Conservation (phyloP, 2,329 filamentous ascomycete genomes). For the Ophiostoma fasciatum region DNA sequence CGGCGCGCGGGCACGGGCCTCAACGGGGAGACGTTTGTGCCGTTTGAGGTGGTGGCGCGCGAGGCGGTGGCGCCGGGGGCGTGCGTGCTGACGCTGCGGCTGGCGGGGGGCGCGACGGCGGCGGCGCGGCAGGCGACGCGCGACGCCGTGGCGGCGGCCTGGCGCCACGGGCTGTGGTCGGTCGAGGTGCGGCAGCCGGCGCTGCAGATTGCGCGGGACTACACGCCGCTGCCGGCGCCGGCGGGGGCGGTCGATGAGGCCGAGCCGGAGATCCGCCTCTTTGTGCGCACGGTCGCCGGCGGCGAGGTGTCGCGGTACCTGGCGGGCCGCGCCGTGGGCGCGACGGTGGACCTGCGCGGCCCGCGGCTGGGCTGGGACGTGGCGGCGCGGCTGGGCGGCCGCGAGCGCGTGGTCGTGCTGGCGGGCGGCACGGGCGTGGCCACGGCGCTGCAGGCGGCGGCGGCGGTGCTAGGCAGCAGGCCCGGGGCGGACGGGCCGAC, state of each 20-base stretch:
- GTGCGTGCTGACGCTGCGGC: constrained; percentile 51
- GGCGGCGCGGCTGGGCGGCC: constrained; percentile 18
- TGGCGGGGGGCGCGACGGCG: constrained; percentile 15
- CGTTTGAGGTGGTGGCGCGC: constrained; percentile 48
- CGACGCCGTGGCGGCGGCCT: constrained; percentile 23
- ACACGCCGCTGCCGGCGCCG: constrained; percentile 65
- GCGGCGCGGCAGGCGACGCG: constrained; percentile 8
- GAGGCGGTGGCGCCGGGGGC: constrained; percentile 51
- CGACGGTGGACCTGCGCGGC: constrained; percentile 61
- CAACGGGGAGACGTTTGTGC: constrained; percentile 45
- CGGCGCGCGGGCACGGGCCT: constrained; percentile 20
- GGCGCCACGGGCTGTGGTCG: constrained; percentile 61
- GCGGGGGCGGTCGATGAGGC: constrained; percentile 13
- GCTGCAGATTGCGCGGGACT: constrained; percentile 78
- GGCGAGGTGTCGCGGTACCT: constrained; percentile 84
- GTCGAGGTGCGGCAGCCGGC: constrained; percentile 92
- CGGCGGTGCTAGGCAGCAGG: constrained; percentile 34
- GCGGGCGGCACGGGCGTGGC: constrained; percentile 90
- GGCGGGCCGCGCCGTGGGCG: constrained; percentile 44
- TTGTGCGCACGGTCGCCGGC: constrained; percentile 61
- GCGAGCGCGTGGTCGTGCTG: constrained; percentile 52
- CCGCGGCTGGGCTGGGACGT: constrained; percentile 56
- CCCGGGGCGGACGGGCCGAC: constrained; percentile 18
- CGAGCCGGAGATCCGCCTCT: constrained; percentile 42
- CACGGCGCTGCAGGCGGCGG: constrained; percentile 68